Percentiles rank a stretch among this genome's conserved stretches.
phyloP scores from a whole-genome alignment of 768 basidiomycete genomes.

The Lactarius psammicola region DNA sequence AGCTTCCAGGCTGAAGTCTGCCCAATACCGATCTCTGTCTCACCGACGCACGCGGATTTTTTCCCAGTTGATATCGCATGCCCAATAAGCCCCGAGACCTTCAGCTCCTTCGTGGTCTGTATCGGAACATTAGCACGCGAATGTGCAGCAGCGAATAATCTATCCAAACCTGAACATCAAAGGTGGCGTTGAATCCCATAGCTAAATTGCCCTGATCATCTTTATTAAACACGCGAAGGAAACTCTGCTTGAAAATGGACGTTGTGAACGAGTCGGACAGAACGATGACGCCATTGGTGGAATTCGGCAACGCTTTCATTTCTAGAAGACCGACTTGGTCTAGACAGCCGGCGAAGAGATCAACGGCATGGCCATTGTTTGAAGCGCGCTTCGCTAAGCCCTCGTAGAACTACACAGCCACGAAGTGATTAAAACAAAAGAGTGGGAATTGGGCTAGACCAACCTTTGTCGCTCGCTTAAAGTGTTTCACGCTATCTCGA shows the following conservation, averaged over 20 bases:
- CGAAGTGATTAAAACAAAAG: not conserved
- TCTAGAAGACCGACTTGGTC: constrained; percentile 97
- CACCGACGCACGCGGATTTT: constrained; percentile 94
- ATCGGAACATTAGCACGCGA: constrained; percentile 14
- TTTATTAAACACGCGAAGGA: constrained; percentile 89
- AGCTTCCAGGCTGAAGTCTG: constrained; percentile 99
- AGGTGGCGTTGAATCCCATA: constrained; percentile 99
- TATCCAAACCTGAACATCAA: constrained; percentile 83
- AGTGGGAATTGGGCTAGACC: constrained; percentile 21
- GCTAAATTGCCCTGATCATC: constrained; percentile 88
- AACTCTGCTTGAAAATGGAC: constrained; percentile 98
- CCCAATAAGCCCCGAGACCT: constrained; percentile 96
- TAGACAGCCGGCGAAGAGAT: constrained; percentile 94
- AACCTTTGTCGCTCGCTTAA: constrained; percentile 95
- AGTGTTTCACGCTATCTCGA: constrained; percentile 93
- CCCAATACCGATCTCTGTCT: constrained; percentile 98
- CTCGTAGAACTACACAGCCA: constrained; percentile 79
- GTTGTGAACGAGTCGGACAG: constrained; percentile 96
- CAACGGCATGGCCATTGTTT: constrained; percentile 91
- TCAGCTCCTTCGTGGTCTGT: constrained; percentile 97
- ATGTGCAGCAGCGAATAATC: not conserved
- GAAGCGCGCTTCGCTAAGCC: constrained; percentile 89
- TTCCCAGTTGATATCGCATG: constrained; percentile 97
- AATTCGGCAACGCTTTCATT: constrained; percentile 95
- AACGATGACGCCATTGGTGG: constrained; percentile 94